A percentile compares a stretch with the other conserved stretches of the same genome.
phyloP scores from a whole-genome alignment of 345 rosid genomes.

The Salix dunnii region DNA sequence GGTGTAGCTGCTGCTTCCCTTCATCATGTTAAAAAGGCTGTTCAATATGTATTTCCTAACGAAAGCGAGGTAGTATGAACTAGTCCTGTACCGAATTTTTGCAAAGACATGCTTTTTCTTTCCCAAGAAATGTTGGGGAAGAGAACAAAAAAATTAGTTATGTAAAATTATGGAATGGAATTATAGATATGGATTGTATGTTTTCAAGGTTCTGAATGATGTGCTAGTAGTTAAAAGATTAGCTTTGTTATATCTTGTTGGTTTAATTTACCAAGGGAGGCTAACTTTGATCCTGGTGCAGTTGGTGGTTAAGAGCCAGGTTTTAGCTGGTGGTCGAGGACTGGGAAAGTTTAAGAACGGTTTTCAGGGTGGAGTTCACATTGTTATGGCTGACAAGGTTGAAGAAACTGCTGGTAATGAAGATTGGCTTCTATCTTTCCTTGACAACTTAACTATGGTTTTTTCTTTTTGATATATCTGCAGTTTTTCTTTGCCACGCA shows the following conservation, averaged over 20 bases:
- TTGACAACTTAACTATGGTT: neutral
- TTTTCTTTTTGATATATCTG: neutral
- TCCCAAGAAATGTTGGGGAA: neutral
- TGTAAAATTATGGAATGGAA: neutral
- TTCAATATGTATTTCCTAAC: constrained; percentile 58
- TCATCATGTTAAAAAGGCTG: constrained; percentile 59
- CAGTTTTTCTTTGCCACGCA: neutral
- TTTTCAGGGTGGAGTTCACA: constrained; percentile 94
- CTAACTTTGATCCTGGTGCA: constrained; percentile 31
- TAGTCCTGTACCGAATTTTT: neutral
- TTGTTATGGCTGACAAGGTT: constrained; percentile 66
- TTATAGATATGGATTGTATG: neutral
- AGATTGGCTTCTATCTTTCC: neutral
- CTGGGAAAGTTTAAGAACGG: constrained; percentile 88
- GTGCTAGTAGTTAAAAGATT: neutral
- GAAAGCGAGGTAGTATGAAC: constrained; percentile 55
- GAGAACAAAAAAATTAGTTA: neutral
- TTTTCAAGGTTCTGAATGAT: neutral
- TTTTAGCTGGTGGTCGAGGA: constrained; percentile 99
- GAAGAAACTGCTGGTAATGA: constrained; percentile 75
- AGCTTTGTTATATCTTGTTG: neutral
- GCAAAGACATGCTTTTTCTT: neutral
- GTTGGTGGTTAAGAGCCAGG: constrained; percentile 97
- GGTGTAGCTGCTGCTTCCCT: constrained; percentile 76
- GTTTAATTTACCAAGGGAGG: neutral